Evolutionary conservation across 345 rosid genomes (phyloP), one percentile per base, ranked within the genome.

Genomic region (Euphorbia peplus): DNA sequence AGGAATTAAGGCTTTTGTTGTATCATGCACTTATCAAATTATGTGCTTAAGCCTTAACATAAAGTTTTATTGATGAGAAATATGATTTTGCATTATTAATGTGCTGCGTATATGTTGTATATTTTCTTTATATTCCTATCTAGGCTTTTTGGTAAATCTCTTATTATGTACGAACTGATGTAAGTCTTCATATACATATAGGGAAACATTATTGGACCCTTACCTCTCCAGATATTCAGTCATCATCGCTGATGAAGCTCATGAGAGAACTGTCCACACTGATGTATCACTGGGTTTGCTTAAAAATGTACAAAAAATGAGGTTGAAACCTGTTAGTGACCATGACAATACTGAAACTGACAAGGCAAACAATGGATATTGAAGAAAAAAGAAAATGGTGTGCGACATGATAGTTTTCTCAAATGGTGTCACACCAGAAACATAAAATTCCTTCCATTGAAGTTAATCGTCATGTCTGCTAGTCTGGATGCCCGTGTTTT

Each of bases 391-490:
- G 86, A 61, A 80, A 80, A 60, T 70, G 81, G 70, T 42, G 63
- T 42, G 51, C 79, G 66, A 39, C 19, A 53, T n/a, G n/a, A n/a
- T n/a, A n/a, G n/a, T n/a, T n/a, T n/a, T n/a, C n/a, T n/a, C n/a
- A n/a, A n/a, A n/a, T n/a, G n/a, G n/a, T n/a, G n/a, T n/a, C n/a
- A n/a, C n/a, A n/a, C n/a, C 66, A 85, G 86, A 41, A 79, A 71
- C n/a, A n/a, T 71, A 48, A 81, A 83, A 57, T 47, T 81, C 5
- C 75, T 85, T 66, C 92, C 92, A 13, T 71, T 93, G 80, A 93
- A 91, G 87, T 66, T 93, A 71, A 82, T 93, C 42, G 74, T 93
- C 54, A 93, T 93, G 97, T 93, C 98, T 80, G 97, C 98, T 18
- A 93, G 97, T 75, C 87, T 93, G 81, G 96, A 93, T 78, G 96